Conservation (phyloP, 1,284 basidiomycete species). For the Cystobasidiaceae sp. region DNA sequence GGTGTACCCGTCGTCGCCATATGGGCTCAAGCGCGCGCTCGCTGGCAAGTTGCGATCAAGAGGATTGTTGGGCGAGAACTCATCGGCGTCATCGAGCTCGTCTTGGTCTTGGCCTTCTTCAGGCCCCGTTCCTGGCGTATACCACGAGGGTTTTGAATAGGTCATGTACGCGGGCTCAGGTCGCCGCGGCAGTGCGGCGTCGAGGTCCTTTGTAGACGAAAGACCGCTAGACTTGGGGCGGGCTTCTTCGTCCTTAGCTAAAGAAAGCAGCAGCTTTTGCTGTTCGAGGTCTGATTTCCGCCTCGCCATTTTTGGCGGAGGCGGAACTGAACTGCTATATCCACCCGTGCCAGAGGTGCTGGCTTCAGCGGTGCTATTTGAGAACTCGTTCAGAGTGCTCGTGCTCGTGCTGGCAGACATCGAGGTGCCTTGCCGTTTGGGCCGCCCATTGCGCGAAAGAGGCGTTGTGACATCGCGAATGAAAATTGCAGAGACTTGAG, state of each 20-base stretch:
- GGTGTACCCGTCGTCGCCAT: conserved; percentile 9
- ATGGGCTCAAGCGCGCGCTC: neutral
- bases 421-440: neutral
- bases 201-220: too few species aligned
- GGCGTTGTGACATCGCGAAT: conserved; percentile 63
- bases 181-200: too few species aligned
- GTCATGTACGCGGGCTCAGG: too few species aligned
- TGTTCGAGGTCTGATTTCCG: neutral
- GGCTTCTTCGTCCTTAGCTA: conserved; percentile 14
- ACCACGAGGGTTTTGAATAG: too few species aligned
- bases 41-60: conserved; percentile 29
- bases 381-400: too few species aligned
- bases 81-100: conserved; percentile 30
- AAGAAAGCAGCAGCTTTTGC: neutral
- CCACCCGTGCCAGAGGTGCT: neutral
- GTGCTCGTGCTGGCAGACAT: neutral
- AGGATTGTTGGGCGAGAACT: conserved; percentile 42
- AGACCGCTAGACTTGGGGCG: too few species aligned
- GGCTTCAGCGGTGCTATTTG: neutral
- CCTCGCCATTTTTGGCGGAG: neutral
- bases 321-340: neutral
- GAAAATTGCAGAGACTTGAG: conserved; percentile 57
- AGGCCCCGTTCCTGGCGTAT: neutral
- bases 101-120: neutral
- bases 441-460: too few species aligned